A percentile compares a stretch with the other conserved stretches of the same genome.
phyloP scores from a whole-genome alignment of 805 yeast species.

The Lipomyces sp. region DNA sequence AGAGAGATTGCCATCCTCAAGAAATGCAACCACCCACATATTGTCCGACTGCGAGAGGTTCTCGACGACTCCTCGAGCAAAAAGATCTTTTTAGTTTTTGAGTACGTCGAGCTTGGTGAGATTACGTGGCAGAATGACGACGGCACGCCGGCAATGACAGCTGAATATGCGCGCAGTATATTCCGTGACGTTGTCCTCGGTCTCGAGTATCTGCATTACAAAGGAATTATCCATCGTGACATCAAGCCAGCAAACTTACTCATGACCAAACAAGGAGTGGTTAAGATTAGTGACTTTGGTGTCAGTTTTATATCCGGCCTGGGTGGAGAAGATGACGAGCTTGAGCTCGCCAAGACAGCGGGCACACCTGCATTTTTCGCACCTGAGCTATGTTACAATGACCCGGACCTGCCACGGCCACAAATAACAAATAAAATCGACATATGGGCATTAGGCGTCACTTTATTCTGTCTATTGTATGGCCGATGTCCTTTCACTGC shows the following conservation, averaged over 20 bases:
- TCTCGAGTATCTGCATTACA: slow-evolving; percentile 84
- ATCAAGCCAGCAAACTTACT: slow-evolving; percentile 92
- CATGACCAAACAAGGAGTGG: slow-evolving; percentile 68
- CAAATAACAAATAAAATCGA: slow-evolving; percentile 82
- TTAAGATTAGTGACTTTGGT: slow-evolving; percentile 96
- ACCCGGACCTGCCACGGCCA: slow-evolving; percentile 48
- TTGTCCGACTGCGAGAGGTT: slow-evolving; percentile 85
- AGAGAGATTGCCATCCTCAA: slow-evolving; percentile 93
- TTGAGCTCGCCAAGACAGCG: slow-evolving; percentile 91
- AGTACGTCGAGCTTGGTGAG: slow-evolving; percentile 89
- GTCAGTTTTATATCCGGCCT: slow-evolving; percentile 71
- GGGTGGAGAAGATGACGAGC: slow-evolving; percentile 52
- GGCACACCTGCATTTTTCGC: slow-evolving; percentile 98
- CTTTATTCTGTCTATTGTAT: slow-evolving; percentile 82
- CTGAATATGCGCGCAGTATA: slow-evolving; percentile 68
- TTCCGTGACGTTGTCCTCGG: slow-evolving; percentile 87
- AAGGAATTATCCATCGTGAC: slow-evolving; percentile 92
- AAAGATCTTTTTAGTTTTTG: slow-evolving; percentile 87
- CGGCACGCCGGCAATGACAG: slow-evolving; percentile 66
- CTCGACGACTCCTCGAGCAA: slow-evolving; percentile 82
- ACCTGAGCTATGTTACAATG: slow-evolving; percentile 83
- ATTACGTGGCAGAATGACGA: slow-evolving; percentile 70
- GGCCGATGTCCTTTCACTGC: slow-evolving; percentile 91
- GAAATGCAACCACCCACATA: slow-evolving; percentile 88
- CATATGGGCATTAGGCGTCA: slow-evolving; percentile 97